Evolutionary conservation across 1,284 basidiomycete genomes (phyloP), one percentile per base, ranked within the genome.

Genomic region (Ceratobasidium sp.): DNA sequence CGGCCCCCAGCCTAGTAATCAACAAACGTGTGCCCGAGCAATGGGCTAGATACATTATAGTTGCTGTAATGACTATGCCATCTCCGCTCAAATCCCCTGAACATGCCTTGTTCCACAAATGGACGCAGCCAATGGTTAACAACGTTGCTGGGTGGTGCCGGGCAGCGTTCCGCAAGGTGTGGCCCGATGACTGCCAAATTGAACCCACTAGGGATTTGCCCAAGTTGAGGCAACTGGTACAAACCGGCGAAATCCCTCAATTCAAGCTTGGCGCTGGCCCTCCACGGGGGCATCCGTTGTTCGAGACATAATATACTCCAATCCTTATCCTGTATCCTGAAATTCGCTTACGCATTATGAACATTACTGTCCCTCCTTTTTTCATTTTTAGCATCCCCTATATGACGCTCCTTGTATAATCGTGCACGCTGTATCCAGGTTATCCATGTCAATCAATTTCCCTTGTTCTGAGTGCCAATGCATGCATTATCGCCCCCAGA

Each of bases 71-170:
- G n/a, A 25, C 27, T 13, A 54, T 54, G 20, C 62, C 49, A 2
- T 38, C 13, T 10, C 17, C 29, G 34, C 6, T 35, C 13, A 50
- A 43, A 20, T n/a, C 4, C 12, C 27, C 20, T 6, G 31, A 64
- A 5, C 22, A 32, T 34, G 8, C 38, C 20, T 17, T 54, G 25
- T 53, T 65, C 13, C 20, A n/a, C 13, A 54, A 53, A 38, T 65
- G 62, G 62, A 32, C 49, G n/a, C 3, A 38, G 4, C 50, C 62
- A 20, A 20, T 3, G n/a, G 62, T 65, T 4, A 65, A 43, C 45
- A 54, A 65, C 27, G 32, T 65, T 20, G 62, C 49, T 35, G 32
- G 38, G 13, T 65, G 62, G 62, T 65, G 62, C 35, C 62, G 43
- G n/a, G 8, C 4, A 2, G 22, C 27, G 1, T 20, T 65, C 25